Evolutionary conservation across 1,139 yeast genomes (phyloP), one percentile per base, ranked within the genome.

Genomic region (Pichia sp.): DNA sequence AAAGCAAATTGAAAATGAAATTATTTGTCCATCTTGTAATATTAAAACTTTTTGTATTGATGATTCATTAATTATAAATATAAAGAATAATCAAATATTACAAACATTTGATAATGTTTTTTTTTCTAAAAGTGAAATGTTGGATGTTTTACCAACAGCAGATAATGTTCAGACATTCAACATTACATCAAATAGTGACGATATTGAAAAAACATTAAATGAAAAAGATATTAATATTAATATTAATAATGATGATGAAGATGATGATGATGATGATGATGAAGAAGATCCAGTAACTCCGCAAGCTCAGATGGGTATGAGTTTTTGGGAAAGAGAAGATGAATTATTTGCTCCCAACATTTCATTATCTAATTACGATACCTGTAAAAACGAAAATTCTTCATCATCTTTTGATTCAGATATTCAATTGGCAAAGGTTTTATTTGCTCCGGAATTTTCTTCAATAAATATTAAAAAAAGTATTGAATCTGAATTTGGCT

Each of bases 211-310:
- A 32, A 26, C 7, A 31, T 43, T 27, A 5, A 27, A 25, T 31
- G 25, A 5, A 10, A 26, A 40, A 7, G 10, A 10, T 10, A 26
- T 2, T 31, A 26, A 11, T 7, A 8, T 28, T 11, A 18, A 29
- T 18, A 29, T 2, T 28, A 29, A 29, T n/a, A 29, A 38, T 38
- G 33, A 7, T 29, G 5, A 38, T n/a, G 11, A 7, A 9, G 10
- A 4, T 38, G 7, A 6, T 25, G 28, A 18, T 6, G 27, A 18
- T 6, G 27, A n/a, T n/a, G 26, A 37, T 7, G 5, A 11, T 38
- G 29, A 30, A n/a, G 49, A 48, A 25, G 38, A 33, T 30, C 58
- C 58, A 4, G 35, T 53, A 2, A 57, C 58, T 7, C 60, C 60
- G 4, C 50, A 49, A 29, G 45, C 46, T 25, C 60, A 57, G 51